phyloP scores from a whole-genome alignment of 495 filamentous ascomycete genomes.

The Schizothecium vesticola region DNA sequence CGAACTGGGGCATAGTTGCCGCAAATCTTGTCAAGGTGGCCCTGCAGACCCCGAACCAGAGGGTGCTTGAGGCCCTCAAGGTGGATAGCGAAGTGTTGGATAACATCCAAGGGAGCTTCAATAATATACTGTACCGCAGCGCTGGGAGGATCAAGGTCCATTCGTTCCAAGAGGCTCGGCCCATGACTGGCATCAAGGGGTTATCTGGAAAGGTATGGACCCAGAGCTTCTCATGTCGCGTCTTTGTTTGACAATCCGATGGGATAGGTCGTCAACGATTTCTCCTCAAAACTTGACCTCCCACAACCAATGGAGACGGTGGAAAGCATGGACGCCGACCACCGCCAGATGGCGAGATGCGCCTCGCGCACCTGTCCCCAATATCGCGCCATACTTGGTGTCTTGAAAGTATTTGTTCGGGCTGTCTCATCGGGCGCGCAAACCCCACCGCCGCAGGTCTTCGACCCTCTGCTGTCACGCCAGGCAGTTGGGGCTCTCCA shows the following conservation, averaged over 20 bases:
- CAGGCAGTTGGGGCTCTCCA: neutral
- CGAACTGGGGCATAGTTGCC: neutral
- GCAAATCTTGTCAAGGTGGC: neutral
- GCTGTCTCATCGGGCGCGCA: neutral
- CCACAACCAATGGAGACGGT: neutral
- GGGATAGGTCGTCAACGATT: neutral
- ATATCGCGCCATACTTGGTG: neutral
- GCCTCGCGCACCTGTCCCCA: neutral
- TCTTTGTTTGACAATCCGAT: neutral
- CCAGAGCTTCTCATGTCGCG: neutral
- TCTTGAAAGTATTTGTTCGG: neutral
- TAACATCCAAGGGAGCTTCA: neutral
- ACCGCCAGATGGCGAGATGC: neutral
- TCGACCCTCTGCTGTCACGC: neutral
- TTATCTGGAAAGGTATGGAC: neutral
- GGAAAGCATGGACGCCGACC: neutral
- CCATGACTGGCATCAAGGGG: constrained; percentile 14
- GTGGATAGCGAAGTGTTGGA: neutral
- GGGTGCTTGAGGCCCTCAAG: neutral
- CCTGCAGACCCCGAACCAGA: neutral
- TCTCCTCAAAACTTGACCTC: neutral
- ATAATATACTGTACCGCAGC: neutral
- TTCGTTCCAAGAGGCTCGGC: constrained; percentile 34
- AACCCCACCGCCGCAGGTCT: neutral
- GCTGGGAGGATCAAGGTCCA: constrained; percentile 15